Base-by-base conservation (phyloP, 495 filamentous ascomycete genomes). In the Platismatia glauca region DNA sequence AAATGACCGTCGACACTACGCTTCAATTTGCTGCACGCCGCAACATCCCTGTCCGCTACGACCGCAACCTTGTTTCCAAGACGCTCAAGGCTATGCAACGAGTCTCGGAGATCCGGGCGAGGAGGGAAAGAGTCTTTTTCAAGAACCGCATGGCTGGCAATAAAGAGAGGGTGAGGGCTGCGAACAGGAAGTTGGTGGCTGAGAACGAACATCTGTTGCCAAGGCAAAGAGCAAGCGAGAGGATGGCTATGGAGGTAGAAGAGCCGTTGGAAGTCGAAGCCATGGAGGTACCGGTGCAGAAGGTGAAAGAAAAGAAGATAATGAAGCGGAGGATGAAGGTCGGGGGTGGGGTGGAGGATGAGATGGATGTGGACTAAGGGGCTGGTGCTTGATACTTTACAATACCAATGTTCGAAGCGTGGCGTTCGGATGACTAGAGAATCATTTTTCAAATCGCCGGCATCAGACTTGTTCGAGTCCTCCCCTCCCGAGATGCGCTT, bases 1-100 rank as follows among this genome's bases (percentile, higher is more conserved):
- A 96, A 75, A 92, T 96, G 87, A 86, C 88, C 66, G 92, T 97
- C 75, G 94, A 99, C 82, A 86, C 82, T 63, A 95, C 93, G 7
- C 87, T 99, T 58, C 85, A 88, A 70, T 96, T 99, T 81, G 86
- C 91, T 60, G 85, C 87, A 60, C 89, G 91, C 68, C 89, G 95
- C 77, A 96, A 97, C 80, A 83, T 96, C 58, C 94, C 94, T 68
- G 84, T 94, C 61, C 89, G 91, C 70, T 98, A 98, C 86, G 86
- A 95, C 81, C 86, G 94, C 73, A 89, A 95, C 62, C 82, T 94
- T 57, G 86, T 95, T 34, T 83, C 84, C 60, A 88, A 85, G 68
- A 97, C 94, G 18, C 81, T 97, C 73, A 84, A 85, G 66, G 92
- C 93, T 60, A 98, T 98, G 89, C 80, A 89, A 76, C 84, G 94